Evolutionary conservation across 2,329 filamentous ascomycete genomes (phyloP).

Genomic region (Hymenoscyphus linearis): DNA sequence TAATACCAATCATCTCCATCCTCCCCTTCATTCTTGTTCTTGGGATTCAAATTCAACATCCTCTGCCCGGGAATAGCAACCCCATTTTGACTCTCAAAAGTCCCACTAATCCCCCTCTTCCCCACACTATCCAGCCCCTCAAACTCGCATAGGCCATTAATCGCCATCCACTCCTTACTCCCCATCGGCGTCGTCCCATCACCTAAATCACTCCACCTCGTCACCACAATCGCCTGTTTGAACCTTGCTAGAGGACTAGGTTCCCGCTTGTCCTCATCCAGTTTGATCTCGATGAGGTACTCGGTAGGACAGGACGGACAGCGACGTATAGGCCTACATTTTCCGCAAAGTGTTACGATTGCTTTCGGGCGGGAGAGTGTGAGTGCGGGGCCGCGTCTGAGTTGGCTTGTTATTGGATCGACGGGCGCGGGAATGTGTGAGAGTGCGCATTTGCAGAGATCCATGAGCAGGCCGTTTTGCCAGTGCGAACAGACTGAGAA

Average conservation of each 20-base stretch:
- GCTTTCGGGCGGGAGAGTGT: slow-evolving; percentile 29
- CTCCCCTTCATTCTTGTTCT: slow-evolving; percentile 47
- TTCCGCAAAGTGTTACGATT: slow-evolving; percentile 46
- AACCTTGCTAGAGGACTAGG: slow-evolving; percentile 38
- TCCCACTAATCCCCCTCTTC: slow-evolving; percentile 50
- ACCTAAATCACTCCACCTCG: slow-evolving; percentile 57
- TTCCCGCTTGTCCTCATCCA: slow-evolving; percentile 49
- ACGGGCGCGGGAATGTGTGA: slow-evolving; percentile 46
- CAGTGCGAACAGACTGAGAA: slow-evolving; percentile 60
- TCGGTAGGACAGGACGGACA: slow-evolving; percentile 59
- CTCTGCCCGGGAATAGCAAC: slow-evolving; percentile 51
- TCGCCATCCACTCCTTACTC: slow-evolving; percentile 51
- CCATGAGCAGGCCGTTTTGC: slow-evolving; percentile 55
- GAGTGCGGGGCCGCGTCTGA: slow-evolving; percentile 26
- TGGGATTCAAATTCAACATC: slow-evolving; percentile 54
- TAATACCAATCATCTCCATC: slow-evolving; percentile 55
- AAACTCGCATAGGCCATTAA: slow-evolving; percentile 43
- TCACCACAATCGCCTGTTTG: slow-evolving; percentile 55
- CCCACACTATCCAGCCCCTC: slow-evolving; percentile 50
- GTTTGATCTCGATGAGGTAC: slow-evolving; percentile 55
- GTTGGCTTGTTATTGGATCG: slow-evolving; percentile 33
- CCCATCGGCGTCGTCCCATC: slow-evolving; percentile 43
- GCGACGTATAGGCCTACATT: slow-evolving; percentile 53
- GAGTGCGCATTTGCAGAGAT: slow-evolving; percentile 55
- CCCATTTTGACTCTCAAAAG: slow-evolving; percentile 52